Evolutionary conservation across 805 yeast species (phyloP).

Genomic region (Sugiyamaella smithiae): DNA sequence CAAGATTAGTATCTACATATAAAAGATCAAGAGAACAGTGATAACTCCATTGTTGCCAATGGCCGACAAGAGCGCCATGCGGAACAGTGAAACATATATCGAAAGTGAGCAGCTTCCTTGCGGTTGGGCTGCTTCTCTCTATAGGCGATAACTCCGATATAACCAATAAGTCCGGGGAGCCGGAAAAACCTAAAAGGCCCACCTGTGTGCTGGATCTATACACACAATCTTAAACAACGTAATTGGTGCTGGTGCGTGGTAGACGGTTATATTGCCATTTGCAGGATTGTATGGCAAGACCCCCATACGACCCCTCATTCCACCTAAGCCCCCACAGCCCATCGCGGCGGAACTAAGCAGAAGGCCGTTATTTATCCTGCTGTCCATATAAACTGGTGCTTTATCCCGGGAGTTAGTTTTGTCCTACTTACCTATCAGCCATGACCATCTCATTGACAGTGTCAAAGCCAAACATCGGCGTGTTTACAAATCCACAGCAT

Average conservation of each 20-base stretch:
- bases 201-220: neutral
- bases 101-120: too few species aligned
- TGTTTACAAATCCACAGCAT: conserved; percentile 34
- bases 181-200: neutral
- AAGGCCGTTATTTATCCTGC: neutral
- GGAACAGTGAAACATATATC: too few species aligned
- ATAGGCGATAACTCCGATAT: neutral
- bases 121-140: too few species aligned
- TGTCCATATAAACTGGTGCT: neutral
- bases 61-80: too few species aligned
- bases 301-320: neutral
- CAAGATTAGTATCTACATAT: too few species aligned
- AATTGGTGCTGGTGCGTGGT: too few species aligned
- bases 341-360: neutral
- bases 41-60: too few species aligned
- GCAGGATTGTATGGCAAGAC: neutral
- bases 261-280: conserved; percentile 1
- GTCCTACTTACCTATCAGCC: neutral
- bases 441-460: conserved; percentile 10
- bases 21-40: too few species aligned
- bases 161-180: neutral
- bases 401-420: neutral
- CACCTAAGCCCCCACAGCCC: neutral
- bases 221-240: neutral
- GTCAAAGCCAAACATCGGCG: conserved; percentile 29